phyloP scores from a whole-genome alignment of 306 rosid species.

The Cyclanthera cordifolia region DNA sequence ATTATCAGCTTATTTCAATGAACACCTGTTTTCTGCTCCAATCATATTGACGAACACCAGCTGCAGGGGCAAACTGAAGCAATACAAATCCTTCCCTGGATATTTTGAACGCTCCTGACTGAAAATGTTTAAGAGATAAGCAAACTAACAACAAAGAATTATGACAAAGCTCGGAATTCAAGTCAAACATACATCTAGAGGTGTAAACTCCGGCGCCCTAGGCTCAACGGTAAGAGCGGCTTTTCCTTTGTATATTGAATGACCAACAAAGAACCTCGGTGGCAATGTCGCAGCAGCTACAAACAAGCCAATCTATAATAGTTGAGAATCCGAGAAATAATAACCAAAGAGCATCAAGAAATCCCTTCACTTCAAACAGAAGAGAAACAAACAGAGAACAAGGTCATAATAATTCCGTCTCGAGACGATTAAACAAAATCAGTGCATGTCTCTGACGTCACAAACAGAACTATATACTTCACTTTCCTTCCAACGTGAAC shows the following conservation, averaged over 20 bases:
- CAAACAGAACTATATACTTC: neutral
- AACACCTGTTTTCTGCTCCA: conserved; percentile 85
- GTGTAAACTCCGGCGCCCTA: conserved; percentile 58
- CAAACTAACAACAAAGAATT: conserved; percentile 13
- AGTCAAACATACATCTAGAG: conserved; percentile 51
- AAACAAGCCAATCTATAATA: conserved; percentile 22
- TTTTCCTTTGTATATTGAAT: conserved; percentile 92
- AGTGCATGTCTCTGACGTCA: neutral
- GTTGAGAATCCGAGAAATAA: conserved; percentile 10
- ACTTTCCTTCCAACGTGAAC: neutral
- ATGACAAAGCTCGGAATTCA: neutral
- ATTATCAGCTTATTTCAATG: neutral
- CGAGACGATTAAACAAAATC: neutral
- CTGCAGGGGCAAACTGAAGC: conserved; percentile 88
- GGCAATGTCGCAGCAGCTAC: conserved; percentile 41
- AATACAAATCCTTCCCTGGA: conserved; percentile 75
- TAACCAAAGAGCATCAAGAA: neutral
- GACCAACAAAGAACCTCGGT: conserved; percentile 73
- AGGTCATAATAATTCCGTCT: neutral
- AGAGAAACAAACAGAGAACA: neutral
- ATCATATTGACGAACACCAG: conserved; percentile 64
- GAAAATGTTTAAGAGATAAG: conserved; percentile 16
- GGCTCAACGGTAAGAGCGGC: conserved; percentile 84
- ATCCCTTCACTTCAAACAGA: neutral
- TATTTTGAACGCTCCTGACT: conserved; percentile 86